phyloP scores from a whole-genome alignment of 208 protist species.

The Crithidia fasciculata region DNA sequence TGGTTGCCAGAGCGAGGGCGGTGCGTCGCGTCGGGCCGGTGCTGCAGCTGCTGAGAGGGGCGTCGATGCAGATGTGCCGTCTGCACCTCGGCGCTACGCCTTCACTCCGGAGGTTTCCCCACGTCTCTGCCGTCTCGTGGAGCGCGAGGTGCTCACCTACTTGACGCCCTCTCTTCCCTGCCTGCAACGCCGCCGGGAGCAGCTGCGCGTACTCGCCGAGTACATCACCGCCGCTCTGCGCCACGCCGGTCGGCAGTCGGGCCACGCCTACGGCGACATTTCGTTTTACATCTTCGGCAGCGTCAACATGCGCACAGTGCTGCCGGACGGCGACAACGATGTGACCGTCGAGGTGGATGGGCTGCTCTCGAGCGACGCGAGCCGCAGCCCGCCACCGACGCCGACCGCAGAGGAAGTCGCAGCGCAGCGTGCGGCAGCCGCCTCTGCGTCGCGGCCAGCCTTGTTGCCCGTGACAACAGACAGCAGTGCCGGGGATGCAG shows the following conservation, averaged over 20 bases:
- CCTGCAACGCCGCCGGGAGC: constrained; percentile 56
- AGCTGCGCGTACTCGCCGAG: constrained; percentile 59
- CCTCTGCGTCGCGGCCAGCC: background rate
- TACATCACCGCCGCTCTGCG: constrained; percentile 72
- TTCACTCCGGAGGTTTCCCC: constrained; percentile 75
- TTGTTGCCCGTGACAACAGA: constrained; percentile 55
- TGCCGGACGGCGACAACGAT: constrained; percentile 91
- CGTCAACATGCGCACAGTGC: constrained; percentile 85
- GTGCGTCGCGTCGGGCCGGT: background rate
- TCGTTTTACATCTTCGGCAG: constrained; percentile 89
- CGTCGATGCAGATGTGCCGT: background rate
- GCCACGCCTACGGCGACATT: constrained; percentile 46
- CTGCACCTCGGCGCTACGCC: background rate
- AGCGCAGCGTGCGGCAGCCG: constrained; percentile 17
- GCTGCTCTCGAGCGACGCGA: constrained; percentile 39
- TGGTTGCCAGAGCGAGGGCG: background rate
- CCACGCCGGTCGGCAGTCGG: constrained; percentile 36
- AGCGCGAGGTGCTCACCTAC: constrained; percentile 67
- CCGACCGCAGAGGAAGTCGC: constrained; percentile 10
- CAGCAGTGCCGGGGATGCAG: constrained; percentile 56
- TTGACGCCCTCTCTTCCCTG: constrained; percentile 54
- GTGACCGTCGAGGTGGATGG: constrained; percentile 85
- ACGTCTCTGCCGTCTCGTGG: constrained; percentile 59
- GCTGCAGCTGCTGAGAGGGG: background rate
- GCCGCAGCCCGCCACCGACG: constrained; percentile 13